Percentiles rank a stretch among this genome's conserved stretches.
Evolutionary conservation across 2,329 filamentous ascomycete genomes (phyloP).

Genomic region (Verticillium tricorpus): DNA sequence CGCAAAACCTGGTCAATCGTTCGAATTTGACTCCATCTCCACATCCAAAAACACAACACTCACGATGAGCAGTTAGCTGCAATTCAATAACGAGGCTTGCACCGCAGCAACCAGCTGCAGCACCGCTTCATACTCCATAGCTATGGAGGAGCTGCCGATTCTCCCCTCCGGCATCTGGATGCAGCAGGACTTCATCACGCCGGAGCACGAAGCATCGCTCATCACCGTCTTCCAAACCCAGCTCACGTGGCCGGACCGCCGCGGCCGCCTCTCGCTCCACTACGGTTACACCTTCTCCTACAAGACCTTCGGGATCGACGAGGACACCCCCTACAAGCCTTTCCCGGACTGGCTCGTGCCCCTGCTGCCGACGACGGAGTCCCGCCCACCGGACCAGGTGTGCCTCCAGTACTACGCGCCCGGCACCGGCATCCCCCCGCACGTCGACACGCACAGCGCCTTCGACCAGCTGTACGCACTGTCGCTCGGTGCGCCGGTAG

Average conservation of each 20-base stretch:
- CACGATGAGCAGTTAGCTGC: no score
- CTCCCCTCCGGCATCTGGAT: conserved; percentile 34
- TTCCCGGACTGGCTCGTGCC: conserved; percentile 48
- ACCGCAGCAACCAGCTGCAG: background rate
- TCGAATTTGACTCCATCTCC: no score
- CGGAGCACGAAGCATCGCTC: conserved; percentile 38
- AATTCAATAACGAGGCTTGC: no score
- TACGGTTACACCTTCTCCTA: conserved; percentile 56
- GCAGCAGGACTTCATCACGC: conserved; percentile 41
- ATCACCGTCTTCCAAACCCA: conserved; percentile 37
- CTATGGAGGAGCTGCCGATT: conserved; percentile 19
- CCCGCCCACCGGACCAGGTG: conserved; percentile 48
- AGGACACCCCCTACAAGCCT: conserved; percentile 40
- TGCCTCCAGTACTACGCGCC: conserved; percentile 58
- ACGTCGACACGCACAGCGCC: conserved; percentile 49
- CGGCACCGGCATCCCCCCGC: conserved; percentile 55
- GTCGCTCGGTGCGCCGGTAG: conserved; percentile 34
- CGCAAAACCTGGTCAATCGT: no score
- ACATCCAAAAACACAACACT: no score
- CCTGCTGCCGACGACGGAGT: conserved; percentile 39
- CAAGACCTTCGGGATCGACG: conserved; percentile 52
- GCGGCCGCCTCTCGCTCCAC: conserved; percentile 45
- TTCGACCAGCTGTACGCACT: conserved; percentile 41
- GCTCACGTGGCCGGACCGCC: conserved; percentile 41
- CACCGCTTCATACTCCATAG: background rate